Percentiles rank a stretch among this genome's conserved stretches.
Evolutionary conservation across 768 basidiomycete species (phyloP).

Genomic region (Leccinum pellstonianum): DNA sequence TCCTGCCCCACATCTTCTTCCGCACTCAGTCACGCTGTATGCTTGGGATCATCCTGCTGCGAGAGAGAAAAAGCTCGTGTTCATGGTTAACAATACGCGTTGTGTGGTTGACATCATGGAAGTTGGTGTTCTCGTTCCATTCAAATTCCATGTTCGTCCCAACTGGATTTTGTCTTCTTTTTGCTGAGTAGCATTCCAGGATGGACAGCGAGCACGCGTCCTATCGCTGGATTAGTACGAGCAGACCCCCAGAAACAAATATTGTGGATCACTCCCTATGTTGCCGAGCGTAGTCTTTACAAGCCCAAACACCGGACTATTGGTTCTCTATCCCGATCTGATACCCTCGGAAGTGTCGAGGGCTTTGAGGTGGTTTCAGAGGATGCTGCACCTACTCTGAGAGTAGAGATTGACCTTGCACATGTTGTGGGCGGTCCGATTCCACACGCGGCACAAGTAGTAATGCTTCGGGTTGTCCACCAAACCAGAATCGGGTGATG

Average conservation of each 20-base stretch:
- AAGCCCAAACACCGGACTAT: slow-evolving; percentile 63
- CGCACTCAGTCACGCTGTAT: slow-evolving; percentile 60
- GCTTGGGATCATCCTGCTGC: slow-evolving; percentile 95
- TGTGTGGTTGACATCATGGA: slow-evolving; percentile 89
- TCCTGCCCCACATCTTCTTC: slow-evolving; percentile 42
- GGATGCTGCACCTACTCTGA: slow-evolving; percentile 64
- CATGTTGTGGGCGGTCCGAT: slow-evolving; percentile 7
- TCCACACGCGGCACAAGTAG: slow-evolving; percentile 26
- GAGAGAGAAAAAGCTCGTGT: slow-evolving; percentile 71
- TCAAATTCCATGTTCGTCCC: slow-evolving; percentile 70
- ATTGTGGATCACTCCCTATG: slow-evolving; percentile 83
- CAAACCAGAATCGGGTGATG: slow-evolving; percentile 1
- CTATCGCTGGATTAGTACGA: slow-evolving; percentile 86
- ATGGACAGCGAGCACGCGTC: slow-evolving; percentile 53
- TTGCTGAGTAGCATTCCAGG: slow-evolving; percentile 34
- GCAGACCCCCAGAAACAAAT: slow-evolving; percentile 86
- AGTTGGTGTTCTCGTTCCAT: slow-evolving; percentile 88
- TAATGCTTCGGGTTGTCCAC: slow-evolving; percentile 7
- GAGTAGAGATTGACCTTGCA: slow-evolving; percentile 72
- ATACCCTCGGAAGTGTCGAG: slow-evolving; percentile 67
- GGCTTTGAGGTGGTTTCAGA: slow-evolving; percentile 84
- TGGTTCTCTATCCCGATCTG: slow-evolving; percentile 52
- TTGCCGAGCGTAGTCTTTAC: slow-evolving; percentile 82
- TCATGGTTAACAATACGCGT: slow-evolving; percentile 59
- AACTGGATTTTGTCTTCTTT: neutral